Conservation (phyloP, 2,329 filamentous ascomycete genomes). For the Cadophora sp. region DNA sequence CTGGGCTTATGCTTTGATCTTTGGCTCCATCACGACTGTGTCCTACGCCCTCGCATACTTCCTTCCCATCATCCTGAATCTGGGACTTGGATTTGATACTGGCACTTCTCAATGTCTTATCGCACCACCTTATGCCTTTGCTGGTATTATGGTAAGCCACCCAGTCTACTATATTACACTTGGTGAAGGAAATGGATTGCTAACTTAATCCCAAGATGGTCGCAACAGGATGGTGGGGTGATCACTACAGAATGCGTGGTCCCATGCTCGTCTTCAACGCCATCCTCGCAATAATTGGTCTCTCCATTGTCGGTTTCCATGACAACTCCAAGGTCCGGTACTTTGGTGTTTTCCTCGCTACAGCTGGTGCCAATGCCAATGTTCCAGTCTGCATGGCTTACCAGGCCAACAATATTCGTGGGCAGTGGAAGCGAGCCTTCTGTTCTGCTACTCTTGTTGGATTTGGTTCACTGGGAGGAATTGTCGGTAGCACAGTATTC, state of each 20-base stretch:
- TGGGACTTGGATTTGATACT: constrained; percentile 59
- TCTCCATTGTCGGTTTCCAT: constrained; percentile 54
- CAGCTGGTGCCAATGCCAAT: constrained; percentile 70
- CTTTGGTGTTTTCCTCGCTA: constrained; percentile 60
- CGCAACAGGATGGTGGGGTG: constrained; percentile 38
- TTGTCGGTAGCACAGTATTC: constrained; percentile 77
- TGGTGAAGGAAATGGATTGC: background rate
- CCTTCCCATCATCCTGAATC: constrained; percentile 69
- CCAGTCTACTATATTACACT: constrained; percentile 46
- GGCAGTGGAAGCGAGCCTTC: constrained; percentile 87
- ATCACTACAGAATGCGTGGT: constrained; percentile 54
- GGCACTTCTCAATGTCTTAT: constrained; percentile 60
- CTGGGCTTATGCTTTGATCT: constrained; percentile 67
- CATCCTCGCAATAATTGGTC: constrained; percentile 55
- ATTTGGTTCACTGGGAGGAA: constrained; percentile 79
- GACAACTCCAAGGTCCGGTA: constrained; percentile 57
- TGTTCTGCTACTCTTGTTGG: constrained; percentile 78
- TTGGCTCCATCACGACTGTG: constrained; percentile 72
- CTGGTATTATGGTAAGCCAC: constrained; percentile 51
- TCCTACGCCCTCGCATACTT: constrained; percentile 81
- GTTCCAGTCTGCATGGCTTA: constrained; percentile 78
- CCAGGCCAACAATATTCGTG: constrained; percentile 80
- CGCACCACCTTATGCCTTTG: constrained; percentile 58
- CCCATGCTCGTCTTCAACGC: constrained; percentile 41
- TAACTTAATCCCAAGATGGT: constrained; percentile 3